These are phyloP conservation scores for Auxenochlorella protothecoides DNA, from an alignment of 139 green algal species.

Conservation along the genomic window DNA sequence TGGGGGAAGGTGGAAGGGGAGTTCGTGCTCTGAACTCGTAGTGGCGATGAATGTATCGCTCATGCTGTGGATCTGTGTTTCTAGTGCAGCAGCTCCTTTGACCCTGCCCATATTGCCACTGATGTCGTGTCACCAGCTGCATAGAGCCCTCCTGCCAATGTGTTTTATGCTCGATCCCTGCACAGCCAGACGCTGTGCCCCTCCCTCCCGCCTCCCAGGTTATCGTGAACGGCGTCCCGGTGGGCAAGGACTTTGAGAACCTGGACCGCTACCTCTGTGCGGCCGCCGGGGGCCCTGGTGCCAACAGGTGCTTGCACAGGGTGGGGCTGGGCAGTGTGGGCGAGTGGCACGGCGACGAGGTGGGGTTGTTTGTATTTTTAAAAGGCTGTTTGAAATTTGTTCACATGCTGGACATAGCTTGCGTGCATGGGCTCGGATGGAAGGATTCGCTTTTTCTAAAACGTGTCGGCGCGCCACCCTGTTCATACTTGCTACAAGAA, in stretches of 20 bases:
- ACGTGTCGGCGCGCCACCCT: too few species aligned
- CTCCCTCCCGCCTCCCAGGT: not conserved
- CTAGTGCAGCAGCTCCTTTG: too few species aligned
- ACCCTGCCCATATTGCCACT: too few species aligned
- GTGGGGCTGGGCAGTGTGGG: too few species aligned
- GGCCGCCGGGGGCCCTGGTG: not conserved
- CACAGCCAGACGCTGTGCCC: too few species aligned
- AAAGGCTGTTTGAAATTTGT: too few species aligned
- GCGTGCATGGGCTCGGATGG: not conserved
- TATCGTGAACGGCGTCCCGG: conserved; percentile 5
- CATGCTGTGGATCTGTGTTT: too few species aligned
- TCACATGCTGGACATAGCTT: not conserved
- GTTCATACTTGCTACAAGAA: too few species aligned
- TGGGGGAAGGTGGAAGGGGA: not conserved
- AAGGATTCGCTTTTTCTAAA: not conserved
- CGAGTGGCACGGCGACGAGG: not conserved
- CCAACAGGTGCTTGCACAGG: too few species aligned
- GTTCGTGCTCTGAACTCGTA: not conserved
- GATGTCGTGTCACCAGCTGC: too few species aligned
- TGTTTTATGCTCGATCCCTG: too few species aligned
- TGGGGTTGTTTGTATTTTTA: not conserved
- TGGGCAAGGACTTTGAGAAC: conserved; percentile 16
- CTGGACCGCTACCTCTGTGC: conserved; percentile 12
- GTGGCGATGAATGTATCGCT: not conserved
- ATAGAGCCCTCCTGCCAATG: too few species aligned